Evolutionary conservation across 2,329 filamentous ascomycete species (phyloP), one percentile per base, ranked within the genome.

Genomic region (Cladosporium colombiae): DNA sequence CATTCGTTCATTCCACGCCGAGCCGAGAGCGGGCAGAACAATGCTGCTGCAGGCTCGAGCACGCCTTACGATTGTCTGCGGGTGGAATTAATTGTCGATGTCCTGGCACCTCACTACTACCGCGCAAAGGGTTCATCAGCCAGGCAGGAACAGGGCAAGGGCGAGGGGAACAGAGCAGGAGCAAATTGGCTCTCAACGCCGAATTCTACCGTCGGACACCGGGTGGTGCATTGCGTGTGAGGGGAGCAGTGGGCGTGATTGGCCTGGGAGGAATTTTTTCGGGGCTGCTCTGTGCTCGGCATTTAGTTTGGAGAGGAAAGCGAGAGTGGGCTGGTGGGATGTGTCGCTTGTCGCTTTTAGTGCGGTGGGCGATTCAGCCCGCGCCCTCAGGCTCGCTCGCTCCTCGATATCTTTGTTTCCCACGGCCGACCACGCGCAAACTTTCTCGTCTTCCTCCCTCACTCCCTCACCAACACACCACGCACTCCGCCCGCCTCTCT

Each of bases 311-410:
- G 58, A 27, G 25, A 31, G 29, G 37, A 49, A 46, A 61, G 40
- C 27, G 46, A 35, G 44, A 53, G 60, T 62, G 60, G 46, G 60
- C 49, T 62, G 60, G 60, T 53, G 60, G 60, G 29, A 61, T 61
- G 58, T 27, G 27, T 27, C n/a, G 18, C 31, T 57, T 27, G 27
- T 27, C n/a, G 18, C 31, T 57, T 23, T 57, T 31, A 35, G 31
- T 57, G 53, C 33, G 37, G 29, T 31, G 37, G 37, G 37, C 35
- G 35, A 40, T 40, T 40, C 35, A 52, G 23, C 27, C 27, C 29
- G 29, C 29, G 29, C 29, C 29, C 29, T 31, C 27, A 29, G 27
- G 27, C 27, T 29, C 49, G 50, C 50, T 25, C 37, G 18, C 37
- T 44, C 18, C 37, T 27, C n/a, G 18, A 57, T 57, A 57, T 57